phyloP scores from a whole-genome alignment of 179 eudicot genomes.

The Beta macrorhiza region DNA sequence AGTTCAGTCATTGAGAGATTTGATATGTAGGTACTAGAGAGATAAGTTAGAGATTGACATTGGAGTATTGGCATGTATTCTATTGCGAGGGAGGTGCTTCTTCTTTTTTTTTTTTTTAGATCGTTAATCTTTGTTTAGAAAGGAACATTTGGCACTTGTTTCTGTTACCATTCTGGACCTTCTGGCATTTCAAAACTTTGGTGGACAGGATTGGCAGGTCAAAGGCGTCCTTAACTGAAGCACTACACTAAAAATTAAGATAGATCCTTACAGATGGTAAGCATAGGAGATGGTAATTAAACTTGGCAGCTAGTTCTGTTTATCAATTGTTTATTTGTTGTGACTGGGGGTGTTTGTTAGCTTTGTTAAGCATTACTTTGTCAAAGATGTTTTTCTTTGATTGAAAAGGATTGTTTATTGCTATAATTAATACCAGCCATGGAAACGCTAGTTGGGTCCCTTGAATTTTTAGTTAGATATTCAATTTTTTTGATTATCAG shows the following conservation, averaged over 20 bases:
- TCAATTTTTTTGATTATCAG: too few species aligned
- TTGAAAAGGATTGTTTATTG: too few species aligned
- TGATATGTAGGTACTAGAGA: not conserved
- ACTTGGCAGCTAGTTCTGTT: not conserved
- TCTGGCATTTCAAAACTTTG: not conserved
- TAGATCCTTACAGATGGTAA: not conserved
- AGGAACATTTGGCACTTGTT: not conserved
- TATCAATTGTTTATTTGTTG: not conserved
- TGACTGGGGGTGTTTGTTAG: not conserved
- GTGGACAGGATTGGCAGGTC: not conserved
- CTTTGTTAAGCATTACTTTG: too few species aligned
- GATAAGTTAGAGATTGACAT: not conserved
- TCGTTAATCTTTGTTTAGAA: not conserved
- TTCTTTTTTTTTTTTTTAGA: not conserved
- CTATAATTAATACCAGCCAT: too few species aligned
- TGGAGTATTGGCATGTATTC: not conserved
- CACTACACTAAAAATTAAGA: too few species aligned
- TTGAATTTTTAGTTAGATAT: too few species aligned
- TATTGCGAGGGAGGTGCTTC: not conserved
- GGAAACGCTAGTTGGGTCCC: too few species aligned
- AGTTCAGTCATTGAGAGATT: not conserved
- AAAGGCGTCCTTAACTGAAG: not conserved
- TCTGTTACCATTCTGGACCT: not conserved
- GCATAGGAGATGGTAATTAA: not conserved
- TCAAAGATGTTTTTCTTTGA: too few species aligned